Evolutionary conservation across 257 asterid species (phyloP).

Genomic region (Avicennia marina): DNA sequence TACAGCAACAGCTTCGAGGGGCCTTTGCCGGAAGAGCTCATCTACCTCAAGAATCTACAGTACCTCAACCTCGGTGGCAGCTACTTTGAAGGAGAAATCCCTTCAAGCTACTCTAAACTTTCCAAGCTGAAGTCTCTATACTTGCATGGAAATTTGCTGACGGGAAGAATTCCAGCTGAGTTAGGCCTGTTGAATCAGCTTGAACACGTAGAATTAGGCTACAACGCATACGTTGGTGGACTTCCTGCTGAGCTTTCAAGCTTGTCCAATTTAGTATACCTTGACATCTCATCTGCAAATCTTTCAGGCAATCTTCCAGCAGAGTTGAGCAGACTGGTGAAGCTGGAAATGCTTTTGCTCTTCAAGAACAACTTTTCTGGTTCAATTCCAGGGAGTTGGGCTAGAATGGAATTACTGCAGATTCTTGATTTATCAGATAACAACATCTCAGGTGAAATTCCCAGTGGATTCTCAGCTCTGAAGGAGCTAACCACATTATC

Average conservation of each 20-base stretch:
- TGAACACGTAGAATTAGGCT: slow-evolving; percentile 70
- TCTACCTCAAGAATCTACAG: slow-evolving; percentile 51
- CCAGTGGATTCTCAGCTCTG: slow-evolving; percentile 36
- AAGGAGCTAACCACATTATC: slow-evolving; percentile 36
- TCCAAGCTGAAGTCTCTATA: slow-evolving; percentile 38
- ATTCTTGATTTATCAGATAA: slow-evolving; percentile 72
- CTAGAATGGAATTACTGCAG: slow-evolving; percentile 32
- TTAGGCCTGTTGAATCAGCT: slow-evolving; percentile 44
- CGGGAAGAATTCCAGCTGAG: slow-evolving; percentile 57
- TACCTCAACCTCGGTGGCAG: slow-evolving; percentile 84
- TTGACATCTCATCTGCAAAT: slow-evolving; percentile 64
- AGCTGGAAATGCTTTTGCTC: slow-evolving; percentile 46
- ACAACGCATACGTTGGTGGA: slow-evolving; percentile 46
- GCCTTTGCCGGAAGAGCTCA: slow-evolving; percentile 54
- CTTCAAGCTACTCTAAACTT: slow-evolving; percentile 48
- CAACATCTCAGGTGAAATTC: slow-evolving; percentile 61
- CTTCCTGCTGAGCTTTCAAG: slow-evolving; percentile 43
- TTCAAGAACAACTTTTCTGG: slow-evolving; percentile 59
- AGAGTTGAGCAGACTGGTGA: slow-evolving; percentile 38
- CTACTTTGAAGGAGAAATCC: slow-evolving; percentile 70
- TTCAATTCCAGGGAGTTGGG: slow-evolving; percentile 47
- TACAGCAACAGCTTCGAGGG: slow-evolving; percentile 78
- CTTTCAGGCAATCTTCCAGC: slow-evolving; percentile 64
- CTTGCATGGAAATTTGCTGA: slow-evolving; percentile 61
- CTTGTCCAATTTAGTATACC: slow-evolving; percentile 42